phyloP scores from a whole-genome alignment of 768 basidiomycete species.

The Strobilomyces dryophilus region DNA sequence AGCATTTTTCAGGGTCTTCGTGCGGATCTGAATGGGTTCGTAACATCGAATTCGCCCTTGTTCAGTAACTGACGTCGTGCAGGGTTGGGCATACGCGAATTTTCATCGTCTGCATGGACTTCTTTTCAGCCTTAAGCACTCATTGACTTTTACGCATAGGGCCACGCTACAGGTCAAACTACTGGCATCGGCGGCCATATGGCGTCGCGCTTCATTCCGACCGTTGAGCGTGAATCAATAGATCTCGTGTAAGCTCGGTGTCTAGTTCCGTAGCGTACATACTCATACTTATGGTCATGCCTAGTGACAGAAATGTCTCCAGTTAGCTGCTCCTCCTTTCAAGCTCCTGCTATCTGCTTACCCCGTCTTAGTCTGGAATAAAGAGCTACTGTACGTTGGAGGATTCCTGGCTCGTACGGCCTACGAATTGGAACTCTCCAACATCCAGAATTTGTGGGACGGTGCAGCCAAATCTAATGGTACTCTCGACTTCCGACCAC shows the following conservation, averaged over 20 bases:
- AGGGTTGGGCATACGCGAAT: neutral
- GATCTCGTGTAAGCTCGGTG: neutral
- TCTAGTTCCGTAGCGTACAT: neutral
- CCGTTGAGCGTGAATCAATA: conserved; percentile 1
- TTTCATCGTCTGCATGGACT: conserved; percentile 43
- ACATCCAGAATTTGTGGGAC: conserved; percentile 29
- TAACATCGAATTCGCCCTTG: neutral
- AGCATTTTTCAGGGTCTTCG: neutral
- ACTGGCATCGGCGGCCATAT: neutral
- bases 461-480: neutral
- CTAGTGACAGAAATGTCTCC: conserved; percentile 59
- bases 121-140: conserved; percentile 42
- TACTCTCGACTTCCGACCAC: neutral
- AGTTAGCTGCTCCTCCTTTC: conserved; percentile 37
- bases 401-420: conserved; percentile 76
- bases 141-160: neutral
- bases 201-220: neutral
- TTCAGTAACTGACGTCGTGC: neutral
- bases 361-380: conserved; percentile 70
- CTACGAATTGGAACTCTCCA: conserved; percentile 76
- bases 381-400: conserved; percentile 78
- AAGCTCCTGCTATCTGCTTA: neutral
- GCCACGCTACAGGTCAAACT: neutral
- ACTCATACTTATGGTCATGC: neutral
- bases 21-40: neutral